Percentiles rank a stretch among this genome's conserved stretches.
Conservation (phyloP, 192 early-diverging fungal genomes). For the Chytriomyces sp. region DNA sequence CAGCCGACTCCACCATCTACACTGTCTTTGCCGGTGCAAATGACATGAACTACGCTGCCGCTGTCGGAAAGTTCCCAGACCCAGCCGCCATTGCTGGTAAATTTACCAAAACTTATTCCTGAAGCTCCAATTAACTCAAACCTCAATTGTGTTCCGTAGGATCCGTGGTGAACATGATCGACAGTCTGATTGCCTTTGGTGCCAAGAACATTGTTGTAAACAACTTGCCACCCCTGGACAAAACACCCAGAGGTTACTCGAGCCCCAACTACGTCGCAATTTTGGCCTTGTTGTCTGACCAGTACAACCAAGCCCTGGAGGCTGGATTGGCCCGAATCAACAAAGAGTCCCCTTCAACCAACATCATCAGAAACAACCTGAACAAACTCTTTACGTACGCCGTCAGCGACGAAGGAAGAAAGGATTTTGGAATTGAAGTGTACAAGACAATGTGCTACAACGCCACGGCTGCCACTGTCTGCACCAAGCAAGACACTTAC, state of each 20-base stretch:
- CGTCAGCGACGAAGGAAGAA: background rate
- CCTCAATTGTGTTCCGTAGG: no score
- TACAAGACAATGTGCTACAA: background rate
- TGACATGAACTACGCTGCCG: background rate
- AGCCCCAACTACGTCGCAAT: background rate
- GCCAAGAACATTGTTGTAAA: background rate
- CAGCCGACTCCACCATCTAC: background rate
- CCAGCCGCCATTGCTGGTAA: background rate
- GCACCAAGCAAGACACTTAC: conserved; percentile 25
- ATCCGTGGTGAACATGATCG: background rate
- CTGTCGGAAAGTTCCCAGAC: background rate
- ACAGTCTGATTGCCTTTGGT: background rate
- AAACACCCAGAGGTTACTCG: background rate
- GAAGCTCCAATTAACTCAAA: no score
- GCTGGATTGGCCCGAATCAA: background rate
- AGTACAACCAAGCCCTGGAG: background rate
- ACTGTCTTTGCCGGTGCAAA: conserved; percentile 13
- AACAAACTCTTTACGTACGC: background rate
- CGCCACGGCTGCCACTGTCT: background rate
- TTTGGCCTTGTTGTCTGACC: background rate
- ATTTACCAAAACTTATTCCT: background rate
- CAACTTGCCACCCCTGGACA: conserved; percentile 1
- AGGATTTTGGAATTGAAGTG: background rate
- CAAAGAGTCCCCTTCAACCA: background rate
- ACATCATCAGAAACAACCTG: background rate